Base-by-base conservation (phyloP, 352 stramenopile species). In the Phytophthora hibernalis region DNA sequence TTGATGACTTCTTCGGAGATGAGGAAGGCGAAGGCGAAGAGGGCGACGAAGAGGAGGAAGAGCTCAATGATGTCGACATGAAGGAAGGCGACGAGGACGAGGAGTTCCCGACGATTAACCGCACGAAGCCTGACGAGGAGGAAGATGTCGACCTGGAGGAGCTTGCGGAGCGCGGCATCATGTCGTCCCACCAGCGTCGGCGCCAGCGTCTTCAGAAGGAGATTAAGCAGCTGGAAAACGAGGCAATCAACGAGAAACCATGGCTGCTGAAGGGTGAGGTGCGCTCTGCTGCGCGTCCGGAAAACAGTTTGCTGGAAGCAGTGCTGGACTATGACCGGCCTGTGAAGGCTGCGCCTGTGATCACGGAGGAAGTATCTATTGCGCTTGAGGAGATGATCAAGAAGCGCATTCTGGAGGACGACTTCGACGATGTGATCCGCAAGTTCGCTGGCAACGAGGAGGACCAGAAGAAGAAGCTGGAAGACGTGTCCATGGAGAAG, bases 341-440 rank as follows among this genome's bases (percentile, higher is more conserved):
- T 16, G 87, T 90, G 54, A 98, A 98, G 64, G 82, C 93, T 12
- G 90, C 93, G 8, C 93, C 93, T 1, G 92, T 97, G 16, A 95
- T 98, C 51, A 98, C 93, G 8, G 85, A 96, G 16, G 91, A 98
- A 48, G 91, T 98, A 28, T 98, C 95, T 3, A 82, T 93, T 11
- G 88, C 85, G 12, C 79, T 98, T 11, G 95, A 98, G 70, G 91
- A 98, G 33, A 88, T 98, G 68, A 98, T 98, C 70, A 98, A 98
- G 64, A 91, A 95, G 70, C 86, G 95, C 37, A 98, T 98, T 56
- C 43, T 98, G 38, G 92, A 97, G n/a, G 93, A 98, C 61, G 87
- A 98, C 72, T 98, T 93, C 75, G 92, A 98, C 76, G 93, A 98
- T 71, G 92, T 98, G 16, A 83, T 98, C 54, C 93, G 93, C 55